A percentile compares a stretch with the other conserved stretches of the same genome.
Evolutionary conservation across 805 yeast species (phyloP).

Genomic region (Candida ovalis): DNA sequence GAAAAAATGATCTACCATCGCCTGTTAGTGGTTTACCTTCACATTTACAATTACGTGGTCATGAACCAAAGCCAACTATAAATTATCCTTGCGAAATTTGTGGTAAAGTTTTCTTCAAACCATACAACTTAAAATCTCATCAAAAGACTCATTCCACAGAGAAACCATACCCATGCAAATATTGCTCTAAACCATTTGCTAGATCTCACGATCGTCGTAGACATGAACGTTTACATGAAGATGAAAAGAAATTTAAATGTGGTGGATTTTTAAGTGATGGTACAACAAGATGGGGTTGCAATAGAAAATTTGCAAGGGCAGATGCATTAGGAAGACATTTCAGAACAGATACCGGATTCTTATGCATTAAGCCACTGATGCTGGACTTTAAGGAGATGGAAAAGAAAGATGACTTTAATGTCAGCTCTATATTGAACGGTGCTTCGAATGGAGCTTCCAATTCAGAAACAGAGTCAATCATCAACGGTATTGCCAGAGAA

Average conservation of each 20-base stretch:
- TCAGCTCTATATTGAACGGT: not conserved
- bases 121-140: conserved; percentile 48
- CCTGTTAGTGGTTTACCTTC: not conserved
- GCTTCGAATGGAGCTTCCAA: not conserved
- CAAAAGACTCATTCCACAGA: conserved; percentile 58
- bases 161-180: conserved; percentile 62
- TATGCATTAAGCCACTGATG: conserved; percentile 62
- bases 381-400: conserved; percentile 41
- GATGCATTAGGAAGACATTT: conserved; percentile 78
- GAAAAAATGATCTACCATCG: not conserved
- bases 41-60: not conserved
- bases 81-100: conserved; percentile 39
- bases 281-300: conserved; percentile 68
- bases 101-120: conserved; percentile 43
- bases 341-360: conserved; percentile 70
- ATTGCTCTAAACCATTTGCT: conserved; percentile 68
- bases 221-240: conserved; percentile 73
- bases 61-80: conserved; percentile 7
- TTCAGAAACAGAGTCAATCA: conserved; percentile 13
- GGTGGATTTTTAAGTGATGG: conserved; percentile 58
- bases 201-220: conserved; percentile 74
- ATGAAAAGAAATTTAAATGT: conserved; percentile 66
- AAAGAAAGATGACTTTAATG: conserved; percentile 2
- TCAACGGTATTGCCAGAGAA: conserved; percentile 19
- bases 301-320: conserved; percentile 67